Base-by-base conservation (phyloP, 2,329 filamentous ascomycete genomes). In the Aspergillus bombycis region DNA sequence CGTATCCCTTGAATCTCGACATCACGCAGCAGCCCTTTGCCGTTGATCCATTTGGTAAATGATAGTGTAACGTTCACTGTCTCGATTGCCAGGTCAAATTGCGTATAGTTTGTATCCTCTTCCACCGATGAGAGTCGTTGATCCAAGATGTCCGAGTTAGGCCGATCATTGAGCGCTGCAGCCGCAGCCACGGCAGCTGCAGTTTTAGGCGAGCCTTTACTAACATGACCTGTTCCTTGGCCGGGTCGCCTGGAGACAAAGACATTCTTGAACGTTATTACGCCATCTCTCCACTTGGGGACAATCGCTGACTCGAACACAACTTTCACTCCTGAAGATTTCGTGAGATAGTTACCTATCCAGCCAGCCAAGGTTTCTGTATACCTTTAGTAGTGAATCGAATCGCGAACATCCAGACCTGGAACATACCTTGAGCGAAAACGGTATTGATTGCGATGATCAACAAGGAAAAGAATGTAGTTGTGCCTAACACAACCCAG, bases 41-140 rank as follows among this genome's bases (percentile, higher is more conserved):
- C 94, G 71, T 97, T 98, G 88, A 96, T 96, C 95, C 95, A 99
- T 75, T 97, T 98, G n/a, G 93, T 85, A 71, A 99, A 98, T 0
- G 95, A 99, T 30, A 99, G 78, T 0, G 94, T 98, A 48, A 99
- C 94, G 73, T 99, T 97, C 65, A 99, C 92, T 0, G 92, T 96
- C 66, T 95, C 92, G 63, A 99, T 92, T 0, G 93, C 97, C 19
- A 99, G 83, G 73, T 99, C 95, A 71, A 97, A 99, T 70, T 99
- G 95, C 0, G 94, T 97, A 77, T 98, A 99, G 74, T 99, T 99
- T 21, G 92, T 93, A 74, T 98, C 94, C 73, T 98, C 94, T 62
- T 89, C 86, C 66, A 86, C 84, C 3, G 69, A 67, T 19, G 59
- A 64, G 32, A 53, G 67, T 63, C 63, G 72, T 57, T 67, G 68